Conservation (phyloP, 1,139 yeast genomes). For the Kazachstania sp. region DNA sequence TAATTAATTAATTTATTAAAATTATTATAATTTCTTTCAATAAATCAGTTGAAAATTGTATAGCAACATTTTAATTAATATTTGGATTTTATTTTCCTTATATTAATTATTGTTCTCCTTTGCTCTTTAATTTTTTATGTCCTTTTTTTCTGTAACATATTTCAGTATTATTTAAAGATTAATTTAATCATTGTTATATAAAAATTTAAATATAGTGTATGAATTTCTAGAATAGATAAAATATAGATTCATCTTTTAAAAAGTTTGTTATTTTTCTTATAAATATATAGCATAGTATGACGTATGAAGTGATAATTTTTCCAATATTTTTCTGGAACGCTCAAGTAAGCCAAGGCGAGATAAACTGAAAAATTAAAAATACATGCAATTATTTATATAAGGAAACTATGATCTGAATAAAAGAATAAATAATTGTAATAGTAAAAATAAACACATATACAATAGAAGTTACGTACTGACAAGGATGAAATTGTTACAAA, state of each 20-base stretch:
- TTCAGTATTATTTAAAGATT: constrained; percentile 1
- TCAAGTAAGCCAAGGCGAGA: no score
- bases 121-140: background rate
- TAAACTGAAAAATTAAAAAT: no score
- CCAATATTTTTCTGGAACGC: no score
- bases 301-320: no score
- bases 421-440: no score
- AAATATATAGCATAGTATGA: no score
- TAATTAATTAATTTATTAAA: background rate
- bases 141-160: constrained; percentile 1
- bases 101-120: background rate
- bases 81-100: background rate
- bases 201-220: constrained; percentile 1
- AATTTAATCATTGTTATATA: constrained; percentile 4
- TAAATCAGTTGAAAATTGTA: background rate
- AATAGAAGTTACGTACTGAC: no score
- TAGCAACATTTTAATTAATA: background rate
- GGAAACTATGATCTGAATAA: no score
- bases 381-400: no score
- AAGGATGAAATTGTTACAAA: background rate
- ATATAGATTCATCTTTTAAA: constrained; percentile 1
- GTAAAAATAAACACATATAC: no score
- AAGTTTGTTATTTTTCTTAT: background rate
- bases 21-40: background rate
- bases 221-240: constrained; percentile 3